A percentile compares a stretch with the other conserved stretches of the same genome.
Conservation (phyloP, 306 rosid species). For the Vachellia pachyceras region DNA sequence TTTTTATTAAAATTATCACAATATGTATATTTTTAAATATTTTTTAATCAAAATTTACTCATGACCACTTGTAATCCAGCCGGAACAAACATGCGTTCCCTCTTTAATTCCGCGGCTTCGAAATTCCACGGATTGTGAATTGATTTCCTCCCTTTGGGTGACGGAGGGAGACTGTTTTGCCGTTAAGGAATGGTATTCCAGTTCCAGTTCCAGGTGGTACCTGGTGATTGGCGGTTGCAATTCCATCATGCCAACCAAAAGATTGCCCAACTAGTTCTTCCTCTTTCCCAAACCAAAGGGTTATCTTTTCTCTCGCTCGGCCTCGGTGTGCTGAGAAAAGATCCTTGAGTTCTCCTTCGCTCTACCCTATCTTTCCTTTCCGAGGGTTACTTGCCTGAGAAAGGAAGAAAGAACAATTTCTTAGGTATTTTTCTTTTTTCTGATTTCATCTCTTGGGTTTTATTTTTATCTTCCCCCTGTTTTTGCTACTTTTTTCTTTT, state of each 20-base stretch:
- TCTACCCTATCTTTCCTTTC: neutral
- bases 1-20: no score
- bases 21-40: no score
- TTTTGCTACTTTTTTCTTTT: neutral
- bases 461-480: neutral
- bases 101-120: no score
- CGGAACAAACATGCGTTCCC: no score
- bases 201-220: neutral
- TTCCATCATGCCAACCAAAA: neutral
- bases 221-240: neutral
- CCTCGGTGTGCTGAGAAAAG: neutral
- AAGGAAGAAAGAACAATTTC: neutral
- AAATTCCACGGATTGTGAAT: neutral
- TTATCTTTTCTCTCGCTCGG: neutral
- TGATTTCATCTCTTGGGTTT: neutral
- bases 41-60: no score
- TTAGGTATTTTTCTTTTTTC: slow-evolving; percentile 31
- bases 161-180: neutral
- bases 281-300: slow-evolving; percentile 21
- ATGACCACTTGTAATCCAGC: no score
- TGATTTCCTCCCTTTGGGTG: neutral
- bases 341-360: neutral
- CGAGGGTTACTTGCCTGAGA: slow-evolving; percentile 37
- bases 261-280: neutral
- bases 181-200: neutral